These are phyloP conservation scores for Penicillium cataractarum DNA, from an alignment of 495 filamentous ascomycete species.

Conservation along the genomic window DNA sequence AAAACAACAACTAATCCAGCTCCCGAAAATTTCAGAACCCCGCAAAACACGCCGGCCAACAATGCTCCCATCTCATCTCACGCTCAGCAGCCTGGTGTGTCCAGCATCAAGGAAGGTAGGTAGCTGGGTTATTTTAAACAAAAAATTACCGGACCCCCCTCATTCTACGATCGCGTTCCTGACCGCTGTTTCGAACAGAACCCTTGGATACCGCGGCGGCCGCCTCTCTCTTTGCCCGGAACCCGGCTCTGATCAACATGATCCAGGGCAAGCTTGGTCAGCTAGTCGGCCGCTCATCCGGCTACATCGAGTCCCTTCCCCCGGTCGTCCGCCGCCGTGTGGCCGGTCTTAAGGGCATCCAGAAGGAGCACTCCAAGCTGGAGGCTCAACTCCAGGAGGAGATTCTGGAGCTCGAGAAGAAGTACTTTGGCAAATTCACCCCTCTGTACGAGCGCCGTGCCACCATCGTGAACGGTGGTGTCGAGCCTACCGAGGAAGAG, in stretches of 20 bases:
- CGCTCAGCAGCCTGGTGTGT: conserved; percentile 90
- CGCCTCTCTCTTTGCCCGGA: conserved; percentile 89
- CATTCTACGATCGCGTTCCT: conserved; percentile 15
- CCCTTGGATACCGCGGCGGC: conserved; percentile 84
- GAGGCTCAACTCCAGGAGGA: conserved; percentile 98
- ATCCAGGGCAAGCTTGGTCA: conserved; percentile 94
- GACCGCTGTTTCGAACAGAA: conserved; percentile 60
- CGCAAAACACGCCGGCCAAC: conserved; percentile 92
- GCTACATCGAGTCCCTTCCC: conserved; percentile 96
- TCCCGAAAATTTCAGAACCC: conserved; percentile 62
- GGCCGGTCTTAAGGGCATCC: conserved; percentile 92
- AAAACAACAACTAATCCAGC: conserved; percentile 30
- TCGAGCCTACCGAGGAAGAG: conserved; percentile 85
- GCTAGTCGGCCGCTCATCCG: conserved; percentile 92
- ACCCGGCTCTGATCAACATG: conserved; percentile 91
- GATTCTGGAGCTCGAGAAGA: conserved; percentile 96
- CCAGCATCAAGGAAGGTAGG: conserved; percentile 97
- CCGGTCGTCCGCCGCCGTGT: conserved; percentile 87
- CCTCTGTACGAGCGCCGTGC: conserved; percentile 96
- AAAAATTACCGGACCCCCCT: too few relatives aligned
- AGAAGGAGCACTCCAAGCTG: conserved; percentile 97
- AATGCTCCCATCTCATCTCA: conserved; percentile 98
- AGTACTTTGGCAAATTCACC: conserved; percentile 98
- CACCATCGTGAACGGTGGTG: conserved; percentile 84
- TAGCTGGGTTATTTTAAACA: conserved; percentile 21